Percentiles rank a stretch among this genome's conserved stretches.
These are phyloP conservation scores for Prunus padus DNA, from an alignment of 306 rosid genomes.

Conservation along the genomic window DNA sequence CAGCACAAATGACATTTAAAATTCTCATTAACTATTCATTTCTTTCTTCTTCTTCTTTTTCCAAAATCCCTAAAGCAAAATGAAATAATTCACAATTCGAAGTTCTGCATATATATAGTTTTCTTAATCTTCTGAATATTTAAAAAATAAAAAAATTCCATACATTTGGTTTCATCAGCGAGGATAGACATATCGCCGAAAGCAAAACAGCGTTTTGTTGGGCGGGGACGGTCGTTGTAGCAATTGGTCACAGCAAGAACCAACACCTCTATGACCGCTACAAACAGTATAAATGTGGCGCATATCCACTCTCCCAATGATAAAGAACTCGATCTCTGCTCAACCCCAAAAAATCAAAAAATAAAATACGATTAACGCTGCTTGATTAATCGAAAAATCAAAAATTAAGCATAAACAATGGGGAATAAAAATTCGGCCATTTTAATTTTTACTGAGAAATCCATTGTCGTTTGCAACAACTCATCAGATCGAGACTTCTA, in stretches of 20 bases:
- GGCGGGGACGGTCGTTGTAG: slow-evolving; percentile 28
- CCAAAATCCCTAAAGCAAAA: background rate
- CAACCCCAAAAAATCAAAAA: background rate
- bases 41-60: background rate
- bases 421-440: background rate
- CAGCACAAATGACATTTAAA: background rate
- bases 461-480: slow-evolving; percentile 17
- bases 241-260: slow-evolving; percentile 44
- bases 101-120: too few relatives aligned
- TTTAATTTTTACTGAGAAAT: slow-evolving; percentile 17
- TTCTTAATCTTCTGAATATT: background rate
- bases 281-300: slow-evolving; percentile 43
- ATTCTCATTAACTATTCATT: background rate
- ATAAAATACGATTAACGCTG: background rate
- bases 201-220: slow-evolving; percentile 16
- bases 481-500: slow-evolving; percentile 6
- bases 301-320: slow-evolving; percentile 46
- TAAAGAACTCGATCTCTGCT: slow-evolving; percentile 48
- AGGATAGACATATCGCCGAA: slow-evolving; percentile 21
- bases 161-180: slow-evolving; percentile 64
- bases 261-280: slow-evolving; percentile 44
- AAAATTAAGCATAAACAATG: background rate
- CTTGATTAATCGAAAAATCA: background rate
- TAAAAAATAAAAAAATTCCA: background rate
- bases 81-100: background rate